Conservation (phyloP, 2,329 filamentous ascomycete genomes). For the Fusarium sp. region DNA sequence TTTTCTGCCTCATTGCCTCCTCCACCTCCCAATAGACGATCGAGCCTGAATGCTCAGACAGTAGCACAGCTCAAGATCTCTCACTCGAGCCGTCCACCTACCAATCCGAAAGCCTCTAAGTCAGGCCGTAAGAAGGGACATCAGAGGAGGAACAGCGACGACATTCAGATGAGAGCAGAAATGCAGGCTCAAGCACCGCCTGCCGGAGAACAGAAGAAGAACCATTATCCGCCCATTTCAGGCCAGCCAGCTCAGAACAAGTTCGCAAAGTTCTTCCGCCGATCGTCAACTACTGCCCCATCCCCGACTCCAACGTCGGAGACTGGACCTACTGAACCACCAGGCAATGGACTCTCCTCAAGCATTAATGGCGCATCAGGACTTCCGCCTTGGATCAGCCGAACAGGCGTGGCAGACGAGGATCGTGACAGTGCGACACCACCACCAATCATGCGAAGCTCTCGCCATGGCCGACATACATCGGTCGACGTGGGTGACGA, state of each 20-base stretch:
- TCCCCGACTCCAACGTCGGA: conserved; percentile 17
- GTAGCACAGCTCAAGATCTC: conserved; percentile 39
- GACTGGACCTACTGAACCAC: conserved; percentile 11
- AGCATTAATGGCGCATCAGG: conserved; percentile 47
- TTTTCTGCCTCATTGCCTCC: conserved; percentile 54
- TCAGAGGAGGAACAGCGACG: conserved; percentile 46
- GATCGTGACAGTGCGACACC: conserved; percentile 62
- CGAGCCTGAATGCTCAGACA: conserved; percentile 61
- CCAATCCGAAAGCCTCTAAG: conserved; percentile 30
- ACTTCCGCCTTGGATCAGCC: conserved; percentile 52
- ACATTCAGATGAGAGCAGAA: conserved; percentile 40
- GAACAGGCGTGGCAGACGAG: conserved; percentile 50
- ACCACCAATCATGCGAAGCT: conserved; percentile 63
- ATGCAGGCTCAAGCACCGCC: conserved; percentile 37
- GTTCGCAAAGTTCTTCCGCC: conserved; percentile 61
- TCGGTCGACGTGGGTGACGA: conserved; percentile 36
- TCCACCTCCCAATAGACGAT: conserved; percentile 61
- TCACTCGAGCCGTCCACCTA: conserved; percentile 32
- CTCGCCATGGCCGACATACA: conserved; percentile 44
- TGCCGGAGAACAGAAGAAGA: conserved; percentile 47
- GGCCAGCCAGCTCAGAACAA: conserved; percentile 57
- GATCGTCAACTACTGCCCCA: conserved; percentile 53
- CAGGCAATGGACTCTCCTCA: conserved; percentile 17
- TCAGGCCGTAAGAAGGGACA: conserved; percentile 28
- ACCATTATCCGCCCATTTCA: conserved; percentile 61